Base-by-base conservation (phyloP, 257 asterid genomes). In the Linaria vulgaris region DNA sequence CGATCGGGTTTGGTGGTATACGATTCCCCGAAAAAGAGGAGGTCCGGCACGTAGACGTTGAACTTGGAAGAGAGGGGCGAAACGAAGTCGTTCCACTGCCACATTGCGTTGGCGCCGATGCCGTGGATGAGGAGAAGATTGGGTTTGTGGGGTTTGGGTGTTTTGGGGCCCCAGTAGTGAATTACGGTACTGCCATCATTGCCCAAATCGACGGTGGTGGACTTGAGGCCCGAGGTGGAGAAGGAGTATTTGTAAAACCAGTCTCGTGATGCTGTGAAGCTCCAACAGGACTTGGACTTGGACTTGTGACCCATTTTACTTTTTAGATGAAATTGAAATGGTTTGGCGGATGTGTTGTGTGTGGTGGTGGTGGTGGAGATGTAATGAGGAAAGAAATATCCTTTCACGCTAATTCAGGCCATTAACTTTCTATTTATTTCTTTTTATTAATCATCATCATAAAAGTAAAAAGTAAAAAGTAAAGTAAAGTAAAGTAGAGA, bases 61-160 rank as follows among this genome's bases (percentile, higher is more conserved):
- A 83, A 89, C 37, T 68, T 69, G 34, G 88, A 63, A 23, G 94
- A 51, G n/a, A 89, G 76, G 5, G 95, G 88, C 6, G 89, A 78
- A 16, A 87, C 71, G 80, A 85, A 82, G 27, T 85, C 84, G 69
- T 75, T 77, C 95, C 95, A 87, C 60, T 90, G 97, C 98, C 96
- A 91, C 91, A 88, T 85, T 56, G 96, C 94, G 76, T 88, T 88
- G 47, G 96, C 90, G 55, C 96, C 96, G 20, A 91, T 44, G 0
- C 96, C 96, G 43, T 91, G 98, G 63, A 88, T 78, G 51, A 88
- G 85, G 61, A 91, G 49, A 6, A 88, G 20, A 21, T 71, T 79
- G 62, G 90, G 88, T 61, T 72, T 87, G 1, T 70, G 52, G 43
- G 76, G 78, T 34, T 76, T 71, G 72, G 48, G 87, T 65, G 72